A percentile compares a stretch with the other conserved stretches of the same genome.
Evolutionary conservation across 768 basidiomycete species (phyloP).

Genomic region (Hygrocybe coccinea): DNA sequence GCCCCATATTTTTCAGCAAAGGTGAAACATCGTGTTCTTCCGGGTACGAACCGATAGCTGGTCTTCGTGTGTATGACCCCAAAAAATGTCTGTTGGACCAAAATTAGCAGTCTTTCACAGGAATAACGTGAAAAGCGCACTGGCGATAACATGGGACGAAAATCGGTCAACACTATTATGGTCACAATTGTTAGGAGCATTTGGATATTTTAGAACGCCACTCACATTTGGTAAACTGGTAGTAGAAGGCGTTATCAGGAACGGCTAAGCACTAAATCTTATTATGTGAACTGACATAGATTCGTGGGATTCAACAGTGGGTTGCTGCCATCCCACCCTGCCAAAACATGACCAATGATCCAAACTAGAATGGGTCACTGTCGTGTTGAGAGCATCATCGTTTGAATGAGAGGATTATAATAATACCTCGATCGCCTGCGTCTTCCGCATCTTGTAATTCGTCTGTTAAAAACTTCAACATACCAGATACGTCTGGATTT

Average conservation of each 20-base stretch:
- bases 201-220: constrained; percentile 10
- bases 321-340: constrained; percentile 64
- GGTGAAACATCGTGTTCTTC: neutral
- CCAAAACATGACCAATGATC: constrained; percentile 57
- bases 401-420: constrained; percentile 12
- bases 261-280: neutral
- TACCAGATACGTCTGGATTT: constrained; percentile 63
- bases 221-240: constrained; percentile 39
- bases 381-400: neutral
- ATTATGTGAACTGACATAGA: constrained; percentile 47
- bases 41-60: constrained; percentile 48
- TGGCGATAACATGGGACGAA: constrained; percentile 72
- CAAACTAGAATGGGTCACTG: constrained; percentile 31
- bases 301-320: constrained; percentile 60
- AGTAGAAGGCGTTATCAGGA: constrained; percentile 5
- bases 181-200: constrained; percentile 1
- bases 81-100: constrained; percentile 57
- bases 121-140: constrained; percentile 35
- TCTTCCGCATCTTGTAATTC: constrained; percentile 78
- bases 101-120: constrained; percentile 9
- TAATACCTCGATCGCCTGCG: constrained; percentile 66
- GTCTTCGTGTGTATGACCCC: constrained; percentile 74
- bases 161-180: constrained; percentile 62
- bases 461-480: constrained; percentile 72
- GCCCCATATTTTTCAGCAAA: neutral